Evolutionary conservation across 441 rosid species (phyloP), one percentile per base, ranked within the genome.

Genomic region (Syzygium syzygioides): DNA sequence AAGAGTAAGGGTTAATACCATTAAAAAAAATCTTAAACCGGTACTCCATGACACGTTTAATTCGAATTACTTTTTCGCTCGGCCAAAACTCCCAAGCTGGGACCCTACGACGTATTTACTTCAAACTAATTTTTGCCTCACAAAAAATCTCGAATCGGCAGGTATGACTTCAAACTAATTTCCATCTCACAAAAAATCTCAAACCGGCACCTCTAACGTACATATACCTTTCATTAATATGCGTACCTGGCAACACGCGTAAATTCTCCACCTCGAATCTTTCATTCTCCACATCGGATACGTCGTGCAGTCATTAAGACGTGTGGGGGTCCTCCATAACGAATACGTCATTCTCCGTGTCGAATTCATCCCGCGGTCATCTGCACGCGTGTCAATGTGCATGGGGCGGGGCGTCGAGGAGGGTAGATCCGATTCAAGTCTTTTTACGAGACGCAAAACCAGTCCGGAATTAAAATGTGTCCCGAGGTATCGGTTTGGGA

Each of bases 331-430:
- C 10, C 34, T 57, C 6, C 37, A 30, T 64, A 34, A 34, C 2
- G 48, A 4, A 68, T 18, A 37, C 10, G 26, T 1, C 79, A 19
- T 18, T 3, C 8, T 68, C 48, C 45, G 5, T 20, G 45, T 68
- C 4, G 5, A 20, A 34, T 68, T 7, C 14, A 4, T 68, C 2
- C 4, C 20, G 0, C 9, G 18, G 0, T 23, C 0, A 4, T 3
- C 0, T 18, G 0, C 25, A 23, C 0, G 9, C 0, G 0, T 66
- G 41, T 17, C 5, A 0, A 66, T 19, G 48, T 68, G 11, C 14
- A 34, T 9, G 14, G 14, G 5, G 8, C 8, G 1, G 2, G 32
- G 3, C 5, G 1, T 3, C 9, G 20, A 17, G 3, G 25, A 66
- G 25, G 17, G 41, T 66, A 66, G 79, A 17, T 32, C 18, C 2